Conservation (phyloP, 257 asterid species). For the Solanum virginianum region DNA sequence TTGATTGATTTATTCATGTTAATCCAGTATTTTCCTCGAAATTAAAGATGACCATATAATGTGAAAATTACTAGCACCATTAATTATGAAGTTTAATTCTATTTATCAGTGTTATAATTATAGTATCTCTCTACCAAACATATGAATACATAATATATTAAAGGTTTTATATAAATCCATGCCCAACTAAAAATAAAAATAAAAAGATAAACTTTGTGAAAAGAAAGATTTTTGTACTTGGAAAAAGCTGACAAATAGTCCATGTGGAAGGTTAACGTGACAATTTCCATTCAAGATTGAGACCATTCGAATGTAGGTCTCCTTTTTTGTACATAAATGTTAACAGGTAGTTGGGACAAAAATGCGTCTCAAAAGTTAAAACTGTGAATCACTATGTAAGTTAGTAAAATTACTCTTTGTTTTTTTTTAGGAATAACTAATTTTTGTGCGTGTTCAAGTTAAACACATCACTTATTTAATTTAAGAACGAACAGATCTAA, state of each 20-base stretch:
- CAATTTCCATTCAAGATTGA: not conserved
- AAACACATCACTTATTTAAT: no score
- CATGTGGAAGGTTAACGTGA: not conserved
- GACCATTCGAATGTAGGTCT: no score
- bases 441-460: no score
- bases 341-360: no score
- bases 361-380: not conserved
- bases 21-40: not conserved
- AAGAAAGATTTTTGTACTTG: not conserved
- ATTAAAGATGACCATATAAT: not conserved
- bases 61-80: no score
- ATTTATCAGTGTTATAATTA: not conserved
- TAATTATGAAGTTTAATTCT: not conserved
- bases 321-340: no score
- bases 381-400: no score
- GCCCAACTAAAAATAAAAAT: not conserved
- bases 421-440: no score
- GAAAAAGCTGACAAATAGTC: no score
- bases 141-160: not conserved
- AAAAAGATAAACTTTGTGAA: not conserved
- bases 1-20: no score
- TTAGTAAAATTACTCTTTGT: no score
- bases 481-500: no score
- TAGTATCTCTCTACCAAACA: not conserved
- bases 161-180: not conserved